Conservation (phyloP, 306 rosid species). For the Sphenostylis stenocarpa region DNA sequence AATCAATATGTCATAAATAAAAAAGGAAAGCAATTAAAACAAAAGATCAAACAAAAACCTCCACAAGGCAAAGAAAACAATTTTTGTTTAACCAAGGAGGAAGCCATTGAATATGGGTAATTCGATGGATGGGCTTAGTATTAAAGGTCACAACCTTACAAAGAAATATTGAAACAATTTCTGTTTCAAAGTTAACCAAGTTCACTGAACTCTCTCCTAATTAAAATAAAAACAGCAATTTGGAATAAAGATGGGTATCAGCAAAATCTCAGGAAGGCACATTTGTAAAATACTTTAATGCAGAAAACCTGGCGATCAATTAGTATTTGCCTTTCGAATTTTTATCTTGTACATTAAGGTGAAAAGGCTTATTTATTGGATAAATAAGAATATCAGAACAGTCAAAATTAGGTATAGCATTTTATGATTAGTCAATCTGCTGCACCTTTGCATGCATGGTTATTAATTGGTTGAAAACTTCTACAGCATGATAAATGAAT, state of each 20-base stretch:
- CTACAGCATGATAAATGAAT: neutral
- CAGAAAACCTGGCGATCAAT: neutral
- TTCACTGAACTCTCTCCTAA: neutral
- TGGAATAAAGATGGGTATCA: neutral
- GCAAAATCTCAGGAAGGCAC: neutral
- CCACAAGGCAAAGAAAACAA: neutral
- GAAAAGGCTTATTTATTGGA: neutral
- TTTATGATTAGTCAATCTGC: neutral
- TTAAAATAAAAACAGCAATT: neutral
- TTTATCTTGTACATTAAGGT: neutral
- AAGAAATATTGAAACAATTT: neutral
- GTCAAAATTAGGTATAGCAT: neutral
- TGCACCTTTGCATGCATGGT: neutral
- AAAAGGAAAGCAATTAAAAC: neutral
- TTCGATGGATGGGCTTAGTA: neutral
- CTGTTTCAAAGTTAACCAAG: slow-evolving; percentile 15
- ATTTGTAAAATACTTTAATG: neutral
- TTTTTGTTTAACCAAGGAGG: neutral
- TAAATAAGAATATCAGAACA: neutral
- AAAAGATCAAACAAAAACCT: neutral
- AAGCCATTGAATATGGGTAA: neutral
- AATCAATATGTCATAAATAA: neutral
- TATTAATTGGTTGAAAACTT: slow-evolving; percentile 16
- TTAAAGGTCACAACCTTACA: neutral
- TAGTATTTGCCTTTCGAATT: neutral